A percentile compares a stretch with the other conserved stretches of the same genome.
phyloP scores from a whole-genome alignment of 2,329 filamentous ascomycete species.

The Beauveria australis region DNA sequence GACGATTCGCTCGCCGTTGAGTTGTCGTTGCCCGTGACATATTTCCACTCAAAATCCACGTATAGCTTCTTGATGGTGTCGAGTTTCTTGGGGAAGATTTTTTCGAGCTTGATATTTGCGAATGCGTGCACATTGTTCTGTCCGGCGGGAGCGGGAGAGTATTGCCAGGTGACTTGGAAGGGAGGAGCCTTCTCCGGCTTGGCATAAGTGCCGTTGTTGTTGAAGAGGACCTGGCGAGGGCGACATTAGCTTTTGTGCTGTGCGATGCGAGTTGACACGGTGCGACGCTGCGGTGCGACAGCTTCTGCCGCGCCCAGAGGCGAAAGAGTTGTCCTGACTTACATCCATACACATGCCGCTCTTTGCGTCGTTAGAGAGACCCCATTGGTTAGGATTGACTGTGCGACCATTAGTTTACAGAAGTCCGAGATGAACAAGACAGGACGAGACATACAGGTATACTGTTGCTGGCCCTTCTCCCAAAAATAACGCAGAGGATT shows the following conservation, averaged over 20 bases:
- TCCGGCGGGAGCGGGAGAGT: slow-evolving; percentile 25
- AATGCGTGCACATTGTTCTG: slow-evolving; percentile 45
- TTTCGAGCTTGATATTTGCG: slow-evolving; percentile 42
- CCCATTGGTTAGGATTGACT: slow-evolving; percentile 53
- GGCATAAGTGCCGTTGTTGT: slow-evolving; percentile 42
- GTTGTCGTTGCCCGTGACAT: slow-evolving; percentile 34
- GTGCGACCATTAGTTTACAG: neutral
- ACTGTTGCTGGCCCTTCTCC: slow-evolving; percentile 30
- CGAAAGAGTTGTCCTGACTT: slow-evolving; percentile 20
- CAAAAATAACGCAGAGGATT: slow-evolving; percentile 25
- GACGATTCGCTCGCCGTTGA: slow-evolving; percentile 26
- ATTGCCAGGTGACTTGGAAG: slow-evolving; percentile 47
- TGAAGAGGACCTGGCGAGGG: slow-evolving; percentile 33
- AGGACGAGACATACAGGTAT: slow-evolving; percentile 34
- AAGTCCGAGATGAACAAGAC: neutral
- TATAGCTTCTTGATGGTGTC: slow-evolving; percentile 29
- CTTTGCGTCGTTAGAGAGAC: slow-evolving; percentile 28
- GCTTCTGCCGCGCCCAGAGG: neutral
- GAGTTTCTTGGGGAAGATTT: slow-evolving; percentile 35
- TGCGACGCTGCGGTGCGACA: slow-evolving; percentile 1
- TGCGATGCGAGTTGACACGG: neutral
- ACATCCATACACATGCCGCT: slow-evolving; percentile 46
- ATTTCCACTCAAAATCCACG: slow-evolving; percentile 42
- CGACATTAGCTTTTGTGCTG: slow-evolving; percentile 5
- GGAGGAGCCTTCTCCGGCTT: slow-evolving; percentile 37